These are phyloP conservation scores for Dalbergia oliveri DNA, from an alignment of 306 rosid genomes.

Conservation along the genomic window DNA sequence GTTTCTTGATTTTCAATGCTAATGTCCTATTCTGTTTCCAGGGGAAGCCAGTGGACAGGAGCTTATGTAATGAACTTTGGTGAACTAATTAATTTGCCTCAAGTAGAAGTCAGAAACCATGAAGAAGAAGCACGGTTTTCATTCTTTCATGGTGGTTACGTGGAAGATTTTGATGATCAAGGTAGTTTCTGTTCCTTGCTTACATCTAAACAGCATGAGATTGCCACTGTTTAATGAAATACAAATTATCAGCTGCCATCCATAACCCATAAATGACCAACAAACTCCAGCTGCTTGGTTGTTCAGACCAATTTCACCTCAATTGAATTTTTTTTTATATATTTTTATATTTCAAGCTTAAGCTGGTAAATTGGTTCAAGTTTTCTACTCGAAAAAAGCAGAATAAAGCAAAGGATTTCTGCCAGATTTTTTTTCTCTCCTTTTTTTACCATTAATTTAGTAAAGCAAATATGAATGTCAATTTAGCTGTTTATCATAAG, in stretches of 20 bases:
- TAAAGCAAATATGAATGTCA: conserved; percentile 7
- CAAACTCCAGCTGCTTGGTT: background rate
- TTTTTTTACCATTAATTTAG: background rate
- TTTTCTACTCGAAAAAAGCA: background rate
- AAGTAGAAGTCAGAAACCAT: conserved; percentile 48
- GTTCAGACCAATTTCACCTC: background rate
- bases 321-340: background rate
- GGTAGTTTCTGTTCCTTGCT: conserved; percentile 55
- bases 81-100: conserved; percentile 65
- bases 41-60: conserved; percentile 96
- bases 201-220: conserved; percentile 7
- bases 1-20: conserved; percentile 30
- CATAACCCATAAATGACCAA: conserved; percentile 2
- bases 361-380: conserved; percentile 7
- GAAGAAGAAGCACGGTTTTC: conserved; percentile 84
- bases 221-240: background rate
- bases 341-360: background rate
- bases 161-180: conserved; percentile 72
- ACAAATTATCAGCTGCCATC: conserved; percentile 13
- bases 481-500: background rate
- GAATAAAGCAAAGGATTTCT: background rate
- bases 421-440: background rate
- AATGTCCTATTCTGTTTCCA: conserved; percentile 44
- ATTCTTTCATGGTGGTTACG: conserved; percentile 82
- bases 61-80: conserved; percentile 77